These are phyloP conservation scores for Penicillium parvum DNA, from an alignment of 495 filamentous ascomycete genomes.

Conservation along the genomic window DNA sequence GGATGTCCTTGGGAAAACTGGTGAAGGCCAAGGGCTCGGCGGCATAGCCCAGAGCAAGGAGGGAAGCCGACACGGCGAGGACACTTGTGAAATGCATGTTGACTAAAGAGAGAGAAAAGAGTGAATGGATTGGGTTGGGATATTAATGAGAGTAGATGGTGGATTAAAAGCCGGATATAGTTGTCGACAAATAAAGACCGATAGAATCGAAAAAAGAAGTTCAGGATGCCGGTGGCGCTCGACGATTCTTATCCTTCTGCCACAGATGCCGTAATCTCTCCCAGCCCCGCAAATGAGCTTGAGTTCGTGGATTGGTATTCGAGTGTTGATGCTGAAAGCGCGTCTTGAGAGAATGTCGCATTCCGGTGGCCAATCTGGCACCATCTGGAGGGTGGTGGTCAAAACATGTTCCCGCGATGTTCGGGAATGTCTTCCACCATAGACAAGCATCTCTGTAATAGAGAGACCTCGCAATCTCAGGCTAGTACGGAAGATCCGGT, in stretches of 20 bases:
- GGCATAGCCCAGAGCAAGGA: constrained; percentile 22
- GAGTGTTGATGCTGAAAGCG: constrained; percentile 9
- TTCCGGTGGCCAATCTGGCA: constrained; percentile 14
- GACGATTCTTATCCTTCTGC: constrained; percentile 19
- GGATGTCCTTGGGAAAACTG: constrained; percentile 35
- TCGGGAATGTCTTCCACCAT: constrained; percentile 8
- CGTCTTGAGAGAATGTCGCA: constrained; percentile 23
- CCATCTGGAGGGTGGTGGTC: constrained; percentile 2
- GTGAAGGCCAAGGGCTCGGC: constrained; percentile 41
- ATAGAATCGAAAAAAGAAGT: constrained; percentile 3
- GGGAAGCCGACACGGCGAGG: constrained; percentile 30
- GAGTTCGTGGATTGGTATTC: constrained; percentile 16
- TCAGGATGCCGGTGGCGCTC: constrained; percentile 16
- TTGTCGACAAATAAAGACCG: constrained; percentile 3
- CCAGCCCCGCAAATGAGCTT: constrained; percentile 13
- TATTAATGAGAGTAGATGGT: constrained; percentile 18
- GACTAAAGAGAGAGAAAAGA: constrained; percentile 1
- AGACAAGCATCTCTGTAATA: not conserved
- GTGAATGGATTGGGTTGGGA: constrained; percentile 1
- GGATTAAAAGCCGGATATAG: not conserved
- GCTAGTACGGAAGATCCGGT: no score
- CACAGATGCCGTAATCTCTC: not conserved
- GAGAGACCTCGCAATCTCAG: no score
- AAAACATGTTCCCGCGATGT: constrained; percentile 6
- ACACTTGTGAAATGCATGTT: constrained; percentile 28